Evolutionary conservation across 768 basidiomycete genomes (phyloP).

Genomic region (Baorangia bicolor): DNA sequence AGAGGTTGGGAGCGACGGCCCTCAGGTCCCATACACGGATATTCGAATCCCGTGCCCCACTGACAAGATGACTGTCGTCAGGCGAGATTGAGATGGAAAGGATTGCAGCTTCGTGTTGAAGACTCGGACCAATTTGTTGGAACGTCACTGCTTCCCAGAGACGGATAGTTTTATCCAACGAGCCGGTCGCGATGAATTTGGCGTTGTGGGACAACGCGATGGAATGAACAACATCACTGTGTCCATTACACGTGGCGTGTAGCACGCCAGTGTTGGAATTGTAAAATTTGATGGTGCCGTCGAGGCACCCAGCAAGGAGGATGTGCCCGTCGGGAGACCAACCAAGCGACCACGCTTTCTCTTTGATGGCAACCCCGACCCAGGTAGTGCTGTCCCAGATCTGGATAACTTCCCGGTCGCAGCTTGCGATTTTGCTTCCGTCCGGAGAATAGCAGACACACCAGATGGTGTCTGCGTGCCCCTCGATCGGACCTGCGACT

Average conservation of each 20-base stretch:
- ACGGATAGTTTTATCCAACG: conserved; percentile 28
- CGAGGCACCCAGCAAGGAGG: conserved; percentile 18
- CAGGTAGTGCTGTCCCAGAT: conserved; percentile 16
- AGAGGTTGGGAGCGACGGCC: conserved; percentile 10
- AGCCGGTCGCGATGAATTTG: conserved; percentile 28
- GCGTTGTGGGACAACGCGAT: conserved; percentile 19
- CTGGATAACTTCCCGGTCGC: conserved; percentile 17
- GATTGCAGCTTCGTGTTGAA: conserved; percentile 10
- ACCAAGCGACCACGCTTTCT: conserved; percentile 21
- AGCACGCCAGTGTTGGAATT: conserved; percentile 4
- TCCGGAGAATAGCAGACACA: conserved; percentile 20
- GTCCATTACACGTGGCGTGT: conserved; percentile 4
- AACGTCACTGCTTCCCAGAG: conserved; percentile 25
- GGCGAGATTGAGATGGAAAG: conserved; percentile 18
- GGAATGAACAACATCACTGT: conserved; percentile 19
- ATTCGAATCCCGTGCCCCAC: conserved; percentile 14
- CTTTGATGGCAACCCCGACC: not conserved
- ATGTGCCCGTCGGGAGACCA: conserved; percentile 17
- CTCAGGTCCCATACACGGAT: conserved; percentile 19
- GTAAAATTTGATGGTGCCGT: conserved; percentile 16
- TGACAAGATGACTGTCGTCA: conserved; percentile 13
- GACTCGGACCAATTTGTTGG: conserved; percentile 16
- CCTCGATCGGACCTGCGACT: conserved; percentile 5
- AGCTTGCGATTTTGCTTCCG: conserved; percentile 19
- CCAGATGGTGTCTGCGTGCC: conserved; percentile 15